Evolutionary conservation across 306 rosid genomes (phyloP).

Genomic region (Geum urbanum): DNA sequence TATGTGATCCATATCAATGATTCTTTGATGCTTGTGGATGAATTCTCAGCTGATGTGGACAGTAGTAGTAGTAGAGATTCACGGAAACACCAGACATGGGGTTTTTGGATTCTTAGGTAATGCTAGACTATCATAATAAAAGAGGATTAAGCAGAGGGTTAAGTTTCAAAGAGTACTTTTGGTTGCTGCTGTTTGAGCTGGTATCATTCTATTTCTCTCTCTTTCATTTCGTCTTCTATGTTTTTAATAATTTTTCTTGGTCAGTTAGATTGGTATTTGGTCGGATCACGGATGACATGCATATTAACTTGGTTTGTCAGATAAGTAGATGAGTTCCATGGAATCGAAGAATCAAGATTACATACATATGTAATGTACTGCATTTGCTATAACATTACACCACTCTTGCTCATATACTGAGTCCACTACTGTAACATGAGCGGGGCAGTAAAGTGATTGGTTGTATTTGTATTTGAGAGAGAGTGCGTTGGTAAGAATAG

Average conservation of each 20-base stretch:
- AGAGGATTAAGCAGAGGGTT: slow-evolving; percentile 1
- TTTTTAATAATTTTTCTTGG: neutral
- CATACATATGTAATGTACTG: neutral
- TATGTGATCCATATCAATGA: neutral
- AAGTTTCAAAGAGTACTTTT: neutral
- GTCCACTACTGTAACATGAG: neutral
- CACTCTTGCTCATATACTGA: no score
- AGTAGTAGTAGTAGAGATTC: neutral
- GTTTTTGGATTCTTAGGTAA: neutral
- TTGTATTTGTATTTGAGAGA: neutral
- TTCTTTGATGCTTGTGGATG: neutral
- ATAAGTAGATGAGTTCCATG: neutral
- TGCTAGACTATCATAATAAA: neutral
- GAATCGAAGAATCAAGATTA: neutral
- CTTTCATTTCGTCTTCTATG: neutral
- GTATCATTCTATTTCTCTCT: neutral
- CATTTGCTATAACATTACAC: no score
- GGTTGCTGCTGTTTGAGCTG: slow-evolving; percentile 1
- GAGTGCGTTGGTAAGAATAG: neutral
- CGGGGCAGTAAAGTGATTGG: neutral
- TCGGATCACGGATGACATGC: slow-evolving; percentile 15
- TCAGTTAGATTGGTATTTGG: slow-evolving; percentile 13
- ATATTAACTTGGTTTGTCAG: neutral
- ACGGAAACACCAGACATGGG: slow-evolving; percentile 4
- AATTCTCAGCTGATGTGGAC: slow-evolving; percentile 11